These are phyloP conservation scores for Globisporangium radiosum DNA, from an alignment of 352 stramenopile species.

Conservation along the genomic window DNA sequence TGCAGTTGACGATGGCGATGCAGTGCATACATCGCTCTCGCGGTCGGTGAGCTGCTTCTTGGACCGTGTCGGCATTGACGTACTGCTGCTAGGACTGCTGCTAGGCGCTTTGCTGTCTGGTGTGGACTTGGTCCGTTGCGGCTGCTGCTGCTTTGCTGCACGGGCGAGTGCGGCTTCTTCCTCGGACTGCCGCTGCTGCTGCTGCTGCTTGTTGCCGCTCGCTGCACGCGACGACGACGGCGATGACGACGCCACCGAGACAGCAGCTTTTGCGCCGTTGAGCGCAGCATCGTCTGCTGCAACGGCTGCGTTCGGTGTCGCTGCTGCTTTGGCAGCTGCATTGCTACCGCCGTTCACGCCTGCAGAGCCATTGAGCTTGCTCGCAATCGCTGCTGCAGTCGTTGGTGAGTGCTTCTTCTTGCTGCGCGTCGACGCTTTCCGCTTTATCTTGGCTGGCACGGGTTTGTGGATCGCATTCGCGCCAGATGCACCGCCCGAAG, in stretches of 20 bases:
- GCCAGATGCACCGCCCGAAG: not conserved
- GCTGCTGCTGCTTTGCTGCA: constrained; percentile 3
- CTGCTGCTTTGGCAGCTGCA: not conserved
- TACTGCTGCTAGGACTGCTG: not conserved
- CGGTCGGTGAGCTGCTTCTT: not conserved
- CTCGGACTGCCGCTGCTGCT: constrained; percentile 9
- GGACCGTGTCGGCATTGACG: not conserved
- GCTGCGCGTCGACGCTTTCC: constrained; percentile 9
- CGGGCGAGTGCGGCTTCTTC: constrained; percentile 9
- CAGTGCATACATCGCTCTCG: not conserved
- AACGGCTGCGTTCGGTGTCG: not conserved
- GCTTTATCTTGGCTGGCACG: constrained; percentile 17
- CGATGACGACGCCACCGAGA: not conserved
- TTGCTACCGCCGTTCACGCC: not conserved
- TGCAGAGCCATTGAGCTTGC: constrained; percentile 13
- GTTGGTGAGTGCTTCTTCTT: constrained; percentile 14
- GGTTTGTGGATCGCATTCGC: constrained; percentile 12
- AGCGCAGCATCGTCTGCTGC: not conserved
- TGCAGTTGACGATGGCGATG: not conserved
- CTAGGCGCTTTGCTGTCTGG: not conserved
- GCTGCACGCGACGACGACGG: not conserved
- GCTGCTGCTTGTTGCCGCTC: constrained; percentile 9
- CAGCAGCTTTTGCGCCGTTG: constrained; percentile 1
- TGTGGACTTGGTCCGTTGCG: not conserved
- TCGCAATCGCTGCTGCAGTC: constrained; percentile 11